Evolutionary conservation across 768 basidiomycete species (phyloP).

Genomic region (Hypholoma fasciculare): DNA sequence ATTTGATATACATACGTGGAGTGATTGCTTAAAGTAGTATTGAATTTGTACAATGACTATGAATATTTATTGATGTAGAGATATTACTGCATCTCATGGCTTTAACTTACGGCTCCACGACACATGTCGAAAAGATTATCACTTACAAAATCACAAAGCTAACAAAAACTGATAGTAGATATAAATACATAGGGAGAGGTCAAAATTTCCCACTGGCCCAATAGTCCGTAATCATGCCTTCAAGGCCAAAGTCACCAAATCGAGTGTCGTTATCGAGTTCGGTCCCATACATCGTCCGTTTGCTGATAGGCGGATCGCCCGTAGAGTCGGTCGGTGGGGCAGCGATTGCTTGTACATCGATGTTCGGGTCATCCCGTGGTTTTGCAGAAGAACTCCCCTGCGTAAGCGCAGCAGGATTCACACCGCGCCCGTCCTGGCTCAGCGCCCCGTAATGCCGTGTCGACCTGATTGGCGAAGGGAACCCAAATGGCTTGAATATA

Average conservation of each 20-base stretch:
- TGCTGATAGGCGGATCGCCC: slow-evolving; percentile 39
- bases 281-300: slow-evolving; percentile 82
- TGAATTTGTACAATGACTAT: slow-evolving; percentile 3
- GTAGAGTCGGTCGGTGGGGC: slow-evolving; percentile 15
- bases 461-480: slow-evolving; percentile 41
- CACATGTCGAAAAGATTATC: neutral
- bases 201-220: slow-evolving; percentile 57
- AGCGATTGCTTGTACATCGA: slow-evolving; percentile 16
- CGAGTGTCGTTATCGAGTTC: slow-evolving; percentile 81
- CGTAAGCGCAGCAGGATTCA: slow-evolving; percentile 41
- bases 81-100: slow-evolving; percentile 1
- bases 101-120: neutral
- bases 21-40: slow-evolving; percentile 2
- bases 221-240: slow-evolving; percentile 73
- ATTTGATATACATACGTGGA: neutral
- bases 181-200: slow-evolving; percentile 15
- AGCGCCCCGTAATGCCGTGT: slow-evolving; percentile 35
- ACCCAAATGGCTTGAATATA: slow-evolving; percentile 46
- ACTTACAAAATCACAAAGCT: neutral
- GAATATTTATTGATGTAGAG: slow-evolving; percentile 5
- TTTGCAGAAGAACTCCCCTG: slow-evolving; percentile 26
- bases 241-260: slow-evolving; percentile 82
- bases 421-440: slow-evolving; percentile 24
- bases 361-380: slow-evolving; percentile 31
- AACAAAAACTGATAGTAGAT: slow-evolving; percentile 4